phyloP scores from a whole-genome alignment of 805 yeast species.

The Sugiyamaella valdiviana region DNA sequence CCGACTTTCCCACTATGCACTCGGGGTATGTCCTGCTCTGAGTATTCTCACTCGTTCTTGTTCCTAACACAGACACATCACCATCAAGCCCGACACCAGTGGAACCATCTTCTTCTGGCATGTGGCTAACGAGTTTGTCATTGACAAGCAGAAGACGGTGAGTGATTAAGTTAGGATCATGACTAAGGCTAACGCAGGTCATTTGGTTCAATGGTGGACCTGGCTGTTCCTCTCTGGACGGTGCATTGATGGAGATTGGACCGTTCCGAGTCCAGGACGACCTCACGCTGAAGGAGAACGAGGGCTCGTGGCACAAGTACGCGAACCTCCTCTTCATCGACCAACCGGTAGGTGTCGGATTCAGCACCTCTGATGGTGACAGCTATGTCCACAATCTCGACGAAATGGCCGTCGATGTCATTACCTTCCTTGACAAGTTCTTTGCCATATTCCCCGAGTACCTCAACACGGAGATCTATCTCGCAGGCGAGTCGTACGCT shows the following conservation, averaged over 20 bases:
- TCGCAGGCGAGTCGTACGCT: constrained; percentile 96
- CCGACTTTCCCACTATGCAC: constrained; percentile 39
- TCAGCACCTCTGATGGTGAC: constrained; percentile 51
- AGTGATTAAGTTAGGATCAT: constrained; percentile 14
- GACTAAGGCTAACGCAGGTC: constrained; percentile 34
- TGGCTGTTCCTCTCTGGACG: constrained; percentile 97
- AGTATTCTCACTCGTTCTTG: constrained; percentile 42
- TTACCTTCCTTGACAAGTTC: constrained; percentile 60
- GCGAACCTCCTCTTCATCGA: constrained; percentile 82
- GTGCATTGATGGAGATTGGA: constrained; percentile 87
- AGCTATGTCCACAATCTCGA: constrained; percentile 34
- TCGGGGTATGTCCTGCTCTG: constrained; percentile 37
- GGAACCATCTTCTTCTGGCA: constrained; percentile 76
- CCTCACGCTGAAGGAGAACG: constrained; percentile 44
- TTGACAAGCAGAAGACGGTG: constrained; percentile 32
- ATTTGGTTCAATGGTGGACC: constrained; percentile 98
- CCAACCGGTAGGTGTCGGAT: constrained; percentile 94
- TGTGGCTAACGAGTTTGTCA: constrained; percentile 35
- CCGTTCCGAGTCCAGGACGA: constrained; percentile 62
- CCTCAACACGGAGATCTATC: constrained; percentile 50
- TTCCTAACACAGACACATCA: constrained; percentile 44
- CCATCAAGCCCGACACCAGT: constrained; percentile 45
- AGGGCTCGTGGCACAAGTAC: constrained; percentile 77
- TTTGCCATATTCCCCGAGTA: constrained; percentile 71
- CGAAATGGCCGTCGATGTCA: constrained; percentile 55